These are phyloP conservation scores for Terfezia boudieri DNA, from an alignment of 495 filamentous ascomycete species.

Conservation along the genomic window DNA sequence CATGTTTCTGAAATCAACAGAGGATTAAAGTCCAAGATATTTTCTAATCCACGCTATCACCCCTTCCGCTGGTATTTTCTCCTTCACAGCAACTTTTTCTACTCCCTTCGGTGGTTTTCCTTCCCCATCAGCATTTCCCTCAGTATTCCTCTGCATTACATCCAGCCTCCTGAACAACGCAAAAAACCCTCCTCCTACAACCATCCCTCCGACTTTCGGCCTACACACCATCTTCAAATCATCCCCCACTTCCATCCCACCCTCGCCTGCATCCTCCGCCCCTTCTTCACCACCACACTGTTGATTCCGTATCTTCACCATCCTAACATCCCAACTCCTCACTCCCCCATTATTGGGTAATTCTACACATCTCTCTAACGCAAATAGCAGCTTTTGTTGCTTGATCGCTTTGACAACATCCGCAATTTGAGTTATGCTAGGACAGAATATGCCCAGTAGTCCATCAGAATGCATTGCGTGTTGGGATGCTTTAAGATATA, in stretches of 20 bases:
- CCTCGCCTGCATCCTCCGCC: neutral
- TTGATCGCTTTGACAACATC: conserved; percentile 33
- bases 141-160: no score
- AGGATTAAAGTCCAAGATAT: no score
- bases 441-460: conserved; percentile 43
- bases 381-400: neutral
- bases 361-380: neutral
- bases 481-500: conserved; percentile 34
- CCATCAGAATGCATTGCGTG: conserved; percentile 38
- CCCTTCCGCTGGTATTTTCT: no score
- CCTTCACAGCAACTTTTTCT: no score
- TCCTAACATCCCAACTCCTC: neutral
- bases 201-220: conserved; percentile 39
- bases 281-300: neutral
- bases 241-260: neutral
- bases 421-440: conserved; percentile 54
- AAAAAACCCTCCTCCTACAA: conserved; percentile 50
- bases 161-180: conserved; percentile 34
- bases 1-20: no score
- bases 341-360: neutral
- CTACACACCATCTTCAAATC: conserved; percentile 36
- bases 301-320: neutral
- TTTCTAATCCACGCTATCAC: no score
- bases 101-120: no score
- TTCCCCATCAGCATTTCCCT: no score